Evolutionary conservation across 306 rosid species (phyloP), one percentile per base, ranked within the genome.

Genomic region (Clitoria ternatea): DNA sequence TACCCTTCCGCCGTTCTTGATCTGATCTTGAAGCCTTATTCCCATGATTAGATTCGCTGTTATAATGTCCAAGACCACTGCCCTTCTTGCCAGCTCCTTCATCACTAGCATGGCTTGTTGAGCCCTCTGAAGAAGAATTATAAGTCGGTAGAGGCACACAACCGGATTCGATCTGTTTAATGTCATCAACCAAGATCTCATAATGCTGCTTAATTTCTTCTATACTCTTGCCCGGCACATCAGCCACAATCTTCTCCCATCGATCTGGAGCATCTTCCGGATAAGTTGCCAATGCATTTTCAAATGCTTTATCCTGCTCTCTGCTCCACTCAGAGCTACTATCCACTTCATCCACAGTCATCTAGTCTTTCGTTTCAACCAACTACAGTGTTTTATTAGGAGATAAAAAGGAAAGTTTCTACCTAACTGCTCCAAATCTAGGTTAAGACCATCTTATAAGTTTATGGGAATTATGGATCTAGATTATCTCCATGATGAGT

Each of bases 1-100:
- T 85, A 42, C 98, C 98, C 82, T 93, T 93, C 26, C 98, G 92
- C 0, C 98, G 89, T 76, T 93, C 98, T 83, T 92, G 98, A 69
- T 93, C 98, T 6, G 98, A 83, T 84, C 83, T 87, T 55, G 97
- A 88, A 66, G 82, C 82, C 80, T 90, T 93, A 80, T 82, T 86
- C 72, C 96, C 98, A 60, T 83, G 89, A 71, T 86, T 88, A 61
- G 97, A 85, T 52, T 88, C 97, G 26, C 83, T 76, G 68, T 64
- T 80, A 50, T 37, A 75, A 13, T 86, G 36, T 49, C 86, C 87
- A 15, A 26, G 17, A 82, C 78, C 78, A 11, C 82, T 78, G 26
- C 87, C 90, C 77, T 86, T 90, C 85, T 90, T 92, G 66, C 82
- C 77, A 40, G 69, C 80, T 49, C 92, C 97, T 82, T 93, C 98